These are phyloP conservation scores for Xylaria scruposa DNA, from an alignment of 495 filamentous ascomycete species.

Conservation along the genomic window DNA sequence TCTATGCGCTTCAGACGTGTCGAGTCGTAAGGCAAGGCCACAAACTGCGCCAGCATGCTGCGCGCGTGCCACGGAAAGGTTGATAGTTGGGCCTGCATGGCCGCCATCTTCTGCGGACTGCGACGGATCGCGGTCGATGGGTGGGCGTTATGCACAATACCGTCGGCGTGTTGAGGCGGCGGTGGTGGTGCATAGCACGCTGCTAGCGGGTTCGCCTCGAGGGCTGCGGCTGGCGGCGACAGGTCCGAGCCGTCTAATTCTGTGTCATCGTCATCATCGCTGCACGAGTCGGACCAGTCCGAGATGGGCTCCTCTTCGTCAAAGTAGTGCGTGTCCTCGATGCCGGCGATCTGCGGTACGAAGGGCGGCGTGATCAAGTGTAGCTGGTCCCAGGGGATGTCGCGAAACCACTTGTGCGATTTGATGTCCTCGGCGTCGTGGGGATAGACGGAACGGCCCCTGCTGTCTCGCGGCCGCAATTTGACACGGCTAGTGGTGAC, in stretches of 20 bases:
- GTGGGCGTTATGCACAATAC: slow-evolving; percentile 1
- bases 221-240: background rate
- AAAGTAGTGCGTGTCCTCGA: slow-evolving; percentile 90
- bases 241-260: slow-evolving; percentile 24
- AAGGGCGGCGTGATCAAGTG: slow-evolving; percentile 76
- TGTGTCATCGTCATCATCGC: slow-evolving; percentile 31
- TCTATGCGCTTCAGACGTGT: slow-evolving; percentile 52
- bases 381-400: slow-evolving; percentile 70
- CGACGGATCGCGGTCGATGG: slow-evolving; percentile 24
- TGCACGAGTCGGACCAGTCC: slow-evolving; percentile 52
- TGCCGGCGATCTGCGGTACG: slow-evolving; percentile 69
- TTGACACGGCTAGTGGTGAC: slow-evolving; percentile 23
- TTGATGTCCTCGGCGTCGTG: slow-evolving; percentile 83
- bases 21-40: slow-evolving; percentile 53
- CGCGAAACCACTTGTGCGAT: slow-evolving; percentile 73
- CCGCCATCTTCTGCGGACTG: slow-evolving; percentile 34
- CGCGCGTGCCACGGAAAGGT: slow-evolving; percentile 47
- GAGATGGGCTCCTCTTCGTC: slow-evolving; percentile 77
- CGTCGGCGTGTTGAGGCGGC: background rate
- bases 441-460: slow-evolving; percentile 71
- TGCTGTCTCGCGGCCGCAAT: slow-evolving; percentile 41
- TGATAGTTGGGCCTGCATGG: slow-evolving; percentile 43
- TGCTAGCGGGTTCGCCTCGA: slow-evolving; percentile 23
- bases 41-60: slow-evolving; percentile 46
- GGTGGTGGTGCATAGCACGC: slow-evolving; percentile 2